These are phyloP conservation scores for Aureobasidium melanogenum DNA, from an alignment of 2,329 filamentous ascomycete genomes.

Conservation along the genomic window DNA sequence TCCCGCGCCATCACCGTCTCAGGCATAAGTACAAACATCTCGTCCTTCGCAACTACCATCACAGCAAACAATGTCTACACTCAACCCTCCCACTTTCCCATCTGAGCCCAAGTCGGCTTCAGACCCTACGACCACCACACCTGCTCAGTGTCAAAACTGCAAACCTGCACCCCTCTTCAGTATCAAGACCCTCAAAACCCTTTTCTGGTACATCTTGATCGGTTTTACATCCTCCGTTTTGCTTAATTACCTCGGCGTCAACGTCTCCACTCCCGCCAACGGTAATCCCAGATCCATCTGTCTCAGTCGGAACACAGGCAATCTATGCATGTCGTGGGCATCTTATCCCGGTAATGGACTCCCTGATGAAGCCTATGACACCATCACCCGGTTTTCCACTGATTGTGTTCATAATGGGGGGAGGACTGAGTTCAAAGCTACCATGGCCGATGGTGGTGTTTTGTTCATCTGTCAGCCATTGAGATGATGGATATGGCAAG, in stretches of 20 bases:
- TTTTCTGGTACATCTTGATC: not conserved
- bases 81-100: not conserved
- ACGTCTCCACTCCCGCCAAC: too few species aligned
- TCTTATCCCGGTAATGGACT: not conserved
- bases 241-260: not conserved
- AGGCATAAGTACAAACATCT: not conserved
- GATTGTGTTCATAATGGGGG: not conserved
- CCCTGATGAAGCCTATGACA: not conserved
- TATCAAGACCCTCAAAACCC: not conserved
- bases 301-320: not conserved
- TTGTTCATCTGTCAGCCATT: not conserved
- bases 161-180: not conserved
- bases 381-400: not conserved
- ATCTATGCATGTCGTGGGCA: not conserved
- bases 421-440: not conserved
- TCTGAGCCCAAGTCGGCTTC: not conserved
- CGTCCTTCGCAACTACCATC: not conserved
- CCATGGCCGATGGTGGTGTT: not conserved
- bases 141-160: not conserved
- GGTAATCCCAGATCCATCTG: not conserved
- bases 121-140: not conserved
- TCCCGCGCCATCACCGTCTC: not conserved
- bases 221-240: not conserved
- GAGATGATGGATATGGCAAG: not conserved
- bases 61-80: not conserved